Percentiles rank a stretch among this genome's conserved stretches.
phyloP scores from a whole-genome alignment of 768 basidiomycete genomes.

The Russula brevipes region DNA sequence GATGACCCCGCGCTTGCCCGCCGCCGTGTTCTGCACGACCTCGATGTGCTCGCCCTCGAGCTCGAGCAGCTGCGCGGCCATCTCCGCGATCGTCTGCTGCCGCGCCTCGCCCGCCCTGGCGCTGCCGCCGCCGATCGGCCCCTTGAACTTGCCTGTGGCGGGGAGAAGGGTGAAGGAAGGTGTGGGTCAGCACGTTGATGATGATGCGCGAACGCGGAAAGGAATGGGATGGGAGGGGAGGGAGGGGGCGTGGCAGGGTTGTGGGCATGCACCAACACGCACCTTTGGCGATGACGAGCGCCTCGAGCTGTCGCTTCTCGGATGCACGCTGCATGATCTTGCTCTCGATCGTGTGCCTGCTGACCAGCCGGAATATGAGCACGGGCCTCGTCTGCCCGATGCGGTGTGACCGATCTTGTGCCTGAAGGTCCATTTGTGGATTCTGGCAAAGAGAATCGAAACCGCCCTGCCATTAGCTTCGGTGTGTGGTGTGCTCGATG shows the following conservation, averaged over 20 bases:
- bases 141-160: slow-evolving; percentile 73
- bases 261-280: not conserved
- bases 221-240: not conserved
- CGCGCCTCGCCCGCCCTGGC: slow-evolving; percentile 39
- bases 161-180: not conserved
- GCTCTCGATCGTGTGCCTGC: slow-evolving; percentile 85
- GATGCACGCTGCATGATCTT: slow-evolving; percentile 85
- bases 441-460: slow-evolving; percentile 43
- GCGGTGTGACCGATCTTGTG: slow-evolving; percentile 91
- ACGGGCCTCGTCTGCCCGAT: slow-evolving; percentile 93
- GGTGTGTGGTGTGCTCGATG: too few relatives aligned
- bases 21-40: slow-evolving; percentile 69
- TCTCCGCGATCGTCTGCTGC: slow-evolving; percentile 71
- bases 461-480: too few relatives aligned
- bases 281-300: slow-evolving; percentile 93
- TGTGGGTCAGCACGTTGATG: too few relatives aligned
- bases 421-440: slow-evolving; percentile 95
- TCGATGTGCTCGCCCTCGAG: slow-evolving; percentile 89
- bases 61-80: slow-evolving; percentile 69
- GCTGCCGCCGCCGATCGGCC: slow-evolving; percentile 52
- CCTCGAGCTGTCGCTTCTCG: slow-evolving; percentile 87
- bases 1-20: slow-evolving; percentile 66
- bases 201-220: not conserved
- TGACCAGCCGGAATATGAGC: slow-evolving; percentile 82
- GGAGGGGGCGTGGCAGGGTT: not conserved